phyloP scores from a whole-genome alignment of 2,329 filamentous ascomycete genomes.

The Colletotrichum camelliae region DNA sequence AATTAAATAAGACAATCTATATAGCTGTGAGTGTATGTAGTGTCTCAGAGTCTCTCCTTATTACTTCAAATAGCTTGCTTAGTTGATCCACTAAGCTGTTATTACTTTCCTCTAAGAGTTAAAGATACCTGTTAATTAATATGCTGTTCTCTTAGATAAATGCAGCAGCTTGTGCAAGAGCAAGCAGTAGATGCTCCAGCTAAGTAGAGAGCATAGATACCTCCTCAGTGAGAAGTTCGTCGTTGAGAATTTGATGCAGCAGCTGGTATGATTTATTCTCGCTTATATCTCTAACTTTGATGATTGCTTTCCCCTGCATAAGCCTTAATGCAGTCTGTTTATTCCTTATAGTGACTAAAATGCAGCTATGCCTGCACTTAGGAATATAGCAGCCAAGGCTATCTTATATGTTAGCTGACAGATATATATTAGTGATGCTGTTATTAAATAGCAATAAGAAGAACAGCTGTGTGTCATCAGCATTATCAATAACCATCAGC shows the following conservation, averaged over 20 bases:
- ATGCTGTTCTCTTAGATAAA: constrained; percentile 38
- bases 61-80: constrained; percentile 34
- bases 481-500: too few species aligned
- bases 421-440: not conserved
- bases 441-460: not conserved
- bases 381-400: constrained; percentile 28
- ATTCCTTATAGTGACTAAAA: constrained; percentile 39
- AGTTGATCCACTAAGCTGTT: constrained; percentile 25
- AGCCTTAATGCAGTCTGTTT: constrained; percentile 33
- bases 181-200: constrained; percentile 37
- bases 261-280: constrained; percentile 29
- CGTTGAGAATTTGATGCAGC: constrained; percentile 22
- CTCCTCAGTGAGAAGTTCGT: not conserved
- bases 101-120: constrained; percentile 28
- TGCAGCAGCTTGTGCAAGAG: constrained; percentile 36
- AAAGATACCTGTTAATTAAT: constrained; percentile 28
- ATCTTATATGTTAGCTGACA: not conserved
- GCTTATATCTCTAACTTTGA: constrained; percentile 34
- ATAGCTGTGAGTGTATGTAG: constrained; percentile 30
- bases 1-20: constrained; percentile 31
- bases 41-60: constrained; percentile 30
- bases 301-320: constrained; percentile 20
- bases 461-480: not conserved
- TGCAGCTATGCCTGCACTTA: constrained; percentile 30
- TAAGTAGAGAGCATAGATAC: constrained; percentile 27